Base-by-base conservation (phyloP, 129 eudicot genomes). In the Helianthus tuberosus region DNA sequence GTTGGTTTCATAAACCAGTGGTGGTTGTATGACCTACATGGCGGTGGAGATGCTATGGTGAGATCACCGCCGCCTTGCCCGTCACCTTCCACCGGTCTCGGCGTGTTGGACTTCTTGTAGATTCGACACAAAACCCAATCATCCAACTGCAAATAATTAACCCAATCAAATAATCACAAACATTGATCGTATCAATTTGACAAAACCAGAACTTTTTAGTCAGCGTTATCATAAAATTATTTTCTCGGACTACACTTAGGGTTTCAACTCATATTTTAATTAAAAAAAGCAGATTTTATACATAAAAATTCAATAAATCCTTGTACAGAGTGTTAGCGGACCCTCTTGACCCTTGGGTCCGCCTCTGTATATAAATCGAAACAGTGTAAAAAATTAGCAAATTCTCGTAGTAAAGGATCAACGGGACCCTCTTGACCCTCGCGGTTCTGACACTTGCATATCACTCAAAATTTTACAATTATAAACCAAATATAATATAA, bases 71-170 rank as follows among this genome's bases (percentile, higher is more conserved):
- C 69, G 4, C 80, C 57, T 10, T 29, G 41, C 6, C 55, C 29
- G 14, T n/a, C 49, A 20, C 64, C 27, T 59, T 87, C 96, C 75
- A 84, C 55, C 0, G 95, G 88, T 80, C 96, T 87, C 74, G 75
- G 88, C 15, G 71, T 77, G 74, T 80, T 87, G 73, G 67, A 84
- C 83, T 89, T 93, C 82, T 87, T 89, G 91, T 93, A 93, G 64
- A 93, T 93, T 74, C 98, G 91, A 75, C 98, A 93, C 27, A 93
- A 72, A 58, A 93, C 98, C 98, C 98, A 93, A 83, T 93, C 98
- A 78, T 93, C 98, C 49, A 93, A 86, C 98, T 93, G 75, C 48
- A 50, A 39, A 48, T 69, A 69, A 41, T 10, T 71, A 32, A 74
- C 10, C 25, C 72, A 14, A 47, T 6, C 13, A 36, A 64, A 27